phyloP scores from a whole-genome alignment of 169 alveolate species.

The Plasmodium reichenowi region DNA sequence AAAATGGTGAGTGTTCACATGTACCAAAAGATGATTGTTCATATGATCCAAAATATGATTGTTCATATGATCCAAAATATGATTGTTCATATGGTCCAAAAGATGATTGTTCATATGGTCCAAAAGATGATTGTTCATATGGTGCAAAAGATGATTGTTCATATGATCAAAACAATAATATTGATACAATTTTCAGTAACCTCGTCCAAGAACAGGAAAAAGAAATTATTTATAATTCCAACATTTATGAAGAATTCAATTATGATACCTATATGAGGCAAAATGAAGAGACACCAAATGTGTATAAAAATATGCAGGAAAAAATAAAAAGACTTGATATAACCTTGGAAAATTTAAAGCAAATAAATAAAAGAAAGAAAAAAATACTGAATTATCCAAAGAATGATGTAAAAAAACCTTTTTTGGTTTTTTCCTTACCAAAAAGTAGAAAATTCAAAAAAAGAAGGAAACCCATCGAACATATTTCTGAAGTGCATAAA shows the following conservation, averaged over 20 bases:
- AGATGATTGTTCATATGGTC: neutral
- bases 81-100: too few relatives aligned
- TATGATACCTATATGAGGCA: conserved; percentile 47
- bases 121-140: neutral
- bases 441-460: neutral
- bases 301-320: conserved; percentile 5
- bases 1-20: neutral
- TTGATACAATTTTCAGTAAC: neutral
- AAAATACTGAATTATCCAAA: neutral
- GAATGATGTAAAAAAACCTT: too few relatives aligned
- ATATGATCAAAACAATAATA: neutral
- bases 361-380: conserved; percentile 22
- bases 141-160: neutral
- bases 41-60: too few relatives aligned
- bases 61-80: too few relatives aligned
- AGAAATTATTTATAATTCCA: neutral
- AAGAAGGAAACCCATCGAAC: conserved; percentile 1
- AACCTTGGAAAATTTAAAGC: conserved; percentile 28
- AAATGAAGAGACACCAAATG: neutral
- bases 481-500: neutral
- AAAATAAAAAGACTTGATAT: conserved; percentile 21
- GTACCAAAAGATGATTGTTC: neutral
- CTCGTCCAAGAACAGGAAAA: neutral
- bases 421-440: too few relatives aligned
- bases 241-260: conserved; percentile 30